Evolutionary conservation across 179 eudicot genomes (phyloP).

Genomic region (Nepenthes alata): DNA sequence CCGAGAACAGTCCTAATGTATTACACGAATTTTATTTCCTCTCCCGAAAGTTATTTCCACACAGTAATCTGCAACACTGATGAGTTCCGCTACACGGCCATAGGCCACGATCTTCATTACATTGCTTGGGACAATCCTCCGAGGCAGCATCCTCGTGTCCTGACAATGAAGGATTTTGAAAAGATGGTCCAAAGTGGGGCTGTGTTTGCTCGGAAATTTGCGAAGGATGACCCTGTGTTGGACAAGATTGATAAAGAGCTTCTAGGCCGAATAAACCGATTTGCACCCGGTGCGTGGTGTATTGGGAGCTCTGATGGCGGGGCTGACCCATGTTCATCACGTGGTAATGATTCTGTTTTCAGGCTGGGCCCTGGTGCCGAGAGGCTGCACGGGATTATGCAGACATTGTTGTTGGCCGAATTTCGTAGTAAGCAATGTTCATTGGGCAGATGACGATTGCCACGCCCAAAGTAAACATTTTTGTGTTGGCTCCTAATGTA

Average conservation of each 20-base stretch:
- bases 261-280: constrained; percentile 43
- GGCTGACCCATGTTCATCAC: constrained; percentile 52
- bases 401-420: constrained; percentile 44
- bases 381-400: constrained; percentile 45
- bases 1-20: constrained; percentile 69
- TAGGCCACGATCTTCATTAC: constrained; percentile 72
- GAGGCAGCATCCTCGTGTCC: constrained; percentile 65
- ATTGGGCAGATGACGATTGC: constrained; percentile 12
- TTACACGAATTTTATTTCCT: constrained; percentile 60
- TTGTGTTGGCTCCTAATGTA: too few species aligned
- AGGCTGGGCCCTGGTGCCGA: constrained; percentile 63
- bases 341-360: constrained; percentile 60
- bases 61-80: constrained; percentile 65
- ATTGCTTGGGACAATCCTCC: constrained; percentile 92
- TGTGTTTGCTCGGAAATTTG: constrained; percentile 68
- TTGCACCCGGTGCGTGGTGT: constrained; percentile 86
- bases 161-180: constrained; percentile 47
- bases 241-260: constrained; percentile 62
- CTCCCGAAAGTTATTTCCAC: constrained; percentile 77
- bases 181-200: constrained; percentile 70
- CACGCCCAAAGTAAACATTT: background rate
- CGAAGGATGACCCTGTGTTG: constrained; percentile 48
- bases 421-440: constrained; percentile 48
- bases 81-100: constrained; percentile 39
- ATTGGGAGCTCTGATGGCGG: constrained; percentile 41